A percentile compares a stretch with the other conserved stretches of the same genome.
phyloP scores from a whole-genome alignment of 495 filamentous ascomycete genomes.

The Physcia stellaris region DNA sequence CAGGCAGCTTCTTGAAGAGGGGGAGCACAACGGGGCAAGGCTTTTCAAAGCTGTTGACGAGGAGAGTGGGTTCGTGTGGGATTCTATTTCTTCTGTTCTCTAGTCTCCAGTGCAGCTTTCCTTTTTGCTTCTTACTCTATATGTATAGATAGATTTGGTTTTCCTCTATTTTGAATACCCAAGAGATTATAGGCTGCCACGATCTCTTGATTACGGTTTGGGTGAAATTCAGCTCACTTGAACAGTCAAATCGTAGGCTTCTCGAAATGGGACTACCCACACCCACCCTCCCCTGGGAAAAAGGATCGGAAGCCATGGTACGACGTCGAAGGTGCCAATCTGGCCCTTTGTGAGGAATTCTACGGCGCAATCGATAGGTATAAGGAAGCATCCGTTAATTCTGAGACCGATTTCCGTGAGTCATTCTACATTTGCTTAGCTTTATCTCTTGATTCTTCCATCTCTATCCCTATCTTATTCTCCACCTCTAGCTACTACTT shows the following conservation, averaged over 20 bases:
- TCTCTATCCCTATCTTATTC: not conserved
- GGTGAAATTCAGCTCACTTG: not conserved
- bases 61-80: slow-evolving; percentile 4
- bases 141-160: no score
- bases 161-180: no score
- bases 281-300: slow-evolving; percentile 7
- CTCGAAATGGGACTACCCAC: slow-evolving; percentile 12
- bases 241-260: slow-evolving; percentile 11
- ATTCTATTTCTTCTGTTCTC: no score
- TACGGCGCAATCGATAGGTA: slow-evolving; percentile 1
- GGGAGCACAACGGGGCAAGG: slow-evolving; percentile 3
- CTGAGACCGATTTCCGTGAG: slow-evolving; percentile 9
- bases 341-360: slow-evolving; percentile 7
- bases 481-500: not conserved
- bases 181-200: not conserved
- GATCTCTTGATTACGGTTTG: not conserved
- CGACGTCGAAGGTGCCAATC: slow-evolving; percentile 4
- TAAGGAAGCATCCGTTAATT: slow-evolving; percentile 6
- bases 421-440: no score
- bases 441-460: no score
- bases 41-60: slow-evolving; percentile 8
- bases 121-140: no score
- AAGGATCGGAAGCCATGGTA: slow-evolving; percentile 1
- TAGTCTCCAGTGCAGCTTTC: no score
- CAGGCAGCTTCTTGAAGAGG: not conserved